Percentiles rank a stretch among this genome's conserved stretches.
phyloP scores from a whole-genome alignment of 2,329 filamentous ascomycete species.

The Trichoderma pleuroti region DNA sequence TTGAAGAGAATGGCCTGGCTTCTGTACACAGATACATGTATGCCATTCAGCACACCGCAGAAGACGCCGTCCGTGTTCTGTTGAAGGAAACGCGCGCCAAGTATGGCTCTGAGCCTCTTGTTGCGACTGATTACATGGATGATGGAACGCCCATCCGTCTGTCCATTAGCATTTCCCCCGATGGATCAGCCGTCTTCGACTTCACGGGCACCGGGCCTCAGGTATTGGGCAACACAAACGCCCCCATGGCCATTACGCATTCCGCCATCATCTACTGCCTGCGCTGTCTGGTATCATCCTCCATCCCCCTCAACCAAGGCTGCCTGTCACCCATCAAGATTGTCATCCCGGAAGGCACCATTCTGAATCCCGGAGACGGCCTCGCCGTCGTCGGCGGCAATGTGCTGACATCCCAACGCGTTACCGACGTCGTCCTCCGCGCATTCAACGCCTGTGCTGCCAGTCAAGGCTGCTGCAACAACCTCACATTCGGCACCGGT shows the following conservation, averaged over 20 bases:
- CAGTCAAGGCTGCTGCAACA: slow-evolving; percentile 77
- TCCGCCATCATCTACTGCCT: slow-evolving; percentile 80
- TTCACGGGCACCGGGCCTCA: slow-evolving; percentile 34
- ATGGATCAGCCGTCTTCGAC: slow-evolving; percentile 70
- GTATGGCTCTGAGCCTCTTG: slow-evolving; percentile 24
- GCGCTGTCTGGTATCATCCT: slow-evolving; percentile 72
- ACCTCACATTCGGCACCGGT: slow-evolving; percentile 79
- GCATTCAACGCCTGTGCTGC: slow-evolving; percentile 78
- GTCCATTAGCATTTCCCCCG: slow-evolving; percentile 68
- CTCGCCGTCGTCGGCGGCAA: slow-evolving; percentile 83
- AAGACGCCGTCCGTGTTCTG: slow-evolving; percentile 61
- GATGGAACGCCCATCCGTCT: slow-evolving; percentile 77
- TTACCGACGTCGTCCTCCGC: slow-evolving; percentile 79
- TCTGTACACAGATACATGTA: slow-evolving; percentile 62
- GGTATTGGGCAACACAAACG: slow-evolving; percentile 34
- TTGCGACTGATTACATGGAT: slow-evolving; percentile 65
- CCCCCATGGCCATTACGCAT: slow-evolving; percentile 33
- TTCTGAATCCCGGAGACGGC: slow-evolving; percentile 70
- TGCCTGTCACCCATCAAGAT: slow-evolving; percentile 75
- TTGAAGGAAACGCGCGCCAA: slow-evolving; percentile 22
- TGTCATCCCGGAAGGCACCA: slow-evolving; percentile 66
- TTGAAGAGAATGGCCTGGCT: slow-evolving; percentile 68
- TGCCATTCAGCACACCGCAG: slow-evolving; percentile 41
- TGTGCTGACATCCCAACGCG: slow-evolving; percentile 73
- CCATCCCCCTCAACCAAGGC: slow-evolving; percentile 84